Conservation (phyloP, 352 stramenopile genomes). For the Pythium graminicola region DNA sequence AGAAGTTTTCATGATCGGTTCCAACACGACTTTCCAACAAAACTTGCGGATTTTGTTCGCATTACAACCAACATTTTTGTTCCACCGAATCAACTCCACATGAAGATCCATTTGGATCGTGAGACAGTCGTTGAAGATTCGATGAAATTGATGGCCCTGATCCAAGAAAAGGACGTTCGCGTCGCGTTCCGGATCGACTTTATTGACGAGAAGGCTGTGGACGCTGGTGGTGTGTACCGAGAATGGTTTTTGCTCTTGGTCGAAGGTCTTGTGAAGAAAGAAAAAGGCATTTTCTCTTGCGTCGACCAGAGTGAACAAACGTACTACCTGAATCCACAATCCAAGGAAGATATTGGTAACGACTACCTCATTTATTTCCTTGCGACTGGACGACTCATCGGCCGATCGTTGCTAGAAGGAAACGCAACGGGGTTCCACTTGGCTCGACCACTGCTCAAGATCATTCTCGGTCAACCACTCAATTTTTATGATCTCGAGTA, state of each 20-base stretch:
- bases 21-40: constrained; percentile 30
- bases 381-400: constrained; percentile 17
- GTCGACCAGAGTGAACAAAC: constrained; percentile 23
- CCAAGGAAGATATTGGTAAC: constrained; percentile 16
- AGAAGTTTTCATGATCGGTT: constrained; percentile 17
- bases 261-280: constrained; percentile 17
- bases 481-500: constrained; percentile 85
- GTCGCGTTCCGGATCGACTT: constrained; percentile 36
- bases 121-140: constrained; percentile 26
- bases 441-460: constrained; percentile 88
- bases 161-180: constrained; percentile 19
- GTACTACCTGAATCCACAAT: constrained; percentile 25
- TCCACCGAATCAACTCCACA: constrained; percentile 22
- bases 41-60: constrained; percentile 39
- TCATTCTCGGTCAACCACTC: constrained; percentile 86
- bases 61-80: constrained; percentile 33
- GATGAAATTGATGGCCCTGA: constrained; percentile 23
- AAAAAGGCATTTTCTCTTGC: constrained; percentile 22
- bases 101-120: constrained; percentile 19
- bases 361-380: constrained; percentile 25
- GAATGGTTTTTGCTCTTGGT: constrained; percentile 52
- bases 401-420: constrained; percentile 41
- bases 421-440: constrained; percentile 86
- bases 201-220: constrained; percentile 34
- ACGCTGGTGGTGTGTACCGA: constrained; percentile 45